phyloP scores from a whole-genome alignment of 768 basidiomycete genomes.

The Russula griseocarnosa region DNA sequence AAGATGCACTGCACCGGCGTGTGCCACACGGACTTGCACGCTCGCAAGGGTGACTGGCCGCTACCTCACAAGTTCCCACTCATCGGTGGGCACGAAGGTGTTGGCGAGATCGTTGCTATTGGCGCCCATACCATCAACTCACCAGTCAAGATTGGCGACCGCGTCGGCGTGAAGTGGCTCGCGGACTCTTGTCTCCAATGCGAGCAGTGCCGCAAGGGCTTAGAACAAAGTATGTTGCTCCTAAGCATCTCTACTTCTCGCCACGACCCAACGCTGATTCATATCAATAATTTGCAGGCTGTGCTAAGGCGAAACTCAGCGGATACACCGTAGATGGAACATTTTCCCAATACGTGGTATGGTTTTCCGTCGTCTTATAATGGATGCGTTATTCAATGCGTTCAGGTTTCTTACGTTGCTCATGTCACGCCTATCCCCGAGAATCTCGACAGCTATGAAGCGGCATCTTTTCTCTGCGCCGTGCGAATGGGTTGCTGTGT shows the following conservation, averaged over 20 bases:
- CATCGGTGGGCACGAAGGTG: slow-evolving; percentile 77
- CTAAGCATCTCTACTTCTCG: not conserved
- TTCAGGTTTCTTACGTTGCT: slow-evolving; percentile 60
- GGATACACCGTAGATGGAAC: slow-evolving; percentile 79
- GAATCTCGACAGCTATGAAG: slow-evolving; percentile 55
- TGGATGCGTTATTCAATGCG: not conserved
- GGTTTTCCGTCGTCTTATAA: not conserved
- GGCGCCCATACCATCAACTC: slow-evolving; percentile 55
- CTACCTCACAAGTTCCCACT: slow-evolving; percentile 58
- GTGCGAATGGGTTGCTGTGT: slow-evolving; percentile 37
- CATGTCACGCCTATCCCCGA: slow-evolving; percentile 81
- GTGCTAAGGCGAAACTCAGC: slow-evolving; percentile 52
- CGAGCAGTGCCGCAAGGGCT: slow-evolving; percentile 71
- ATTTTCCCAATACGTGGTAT: slow-evolving; percentile 61
- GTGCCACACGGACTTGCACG: slow-evolving; percentile 85
- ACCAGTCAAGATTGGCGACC: slow-evolving; percentile 68
- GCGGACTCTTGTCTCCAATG: slow-evolving; percentile 72
- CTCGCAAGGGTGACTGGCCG: slow-evolving; percentile 78
- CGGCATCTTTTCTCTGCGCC: slow-evolving; percentile 76
- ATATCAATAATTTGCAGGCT: slow-evolving; percentile 41
- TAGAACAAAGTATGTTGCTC: slow-evolving; percentile 61
- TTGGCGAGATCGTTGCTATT: slow-evolving; percentile 77
- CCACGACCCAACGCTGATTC: not conserved
- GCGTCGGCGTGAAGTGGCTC: slow-evolving; percentile 82
- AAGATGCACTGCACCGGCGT: slow-evolving; percentile 75